These are phyloP conservation scores for Haplosporangium sp. DNA, from an alignment of 371 early-diverging fungal genomes.

Conservation along the genomic window DNA sequence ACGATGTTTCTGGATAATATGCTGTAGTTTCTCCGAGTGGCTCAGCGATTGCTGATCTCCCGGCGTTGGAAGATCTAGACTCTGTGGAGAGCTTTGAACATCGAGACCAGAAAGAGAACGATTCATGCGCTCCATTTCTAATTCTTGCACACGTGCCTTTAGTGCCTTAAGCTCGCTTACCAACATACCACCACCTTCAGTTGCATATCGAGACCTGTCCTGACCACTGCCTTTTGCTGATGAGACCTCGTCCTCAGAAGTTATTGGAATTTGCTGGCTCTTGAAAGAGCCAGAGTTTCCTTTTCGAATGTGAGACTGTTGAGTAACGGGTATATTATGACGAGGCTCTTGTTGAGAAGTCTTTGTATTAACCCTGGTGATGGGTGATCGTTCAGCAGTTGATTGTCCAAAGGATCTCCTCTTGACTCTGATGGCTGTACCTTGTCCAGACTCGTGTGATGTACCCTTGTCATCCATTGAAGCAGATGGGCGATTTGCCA, in stretches of 20 bases:
- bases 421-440: conserved; percentile 17
- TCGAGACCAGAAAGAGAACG: conserved; percentile 29
- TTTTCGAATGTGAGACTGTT: conserved; percentile 8
- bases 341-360: conserved; percentile 15
- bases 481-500: neutral
- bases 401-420: conserved; percentile 25
- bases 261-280: conserved; percentile 14
- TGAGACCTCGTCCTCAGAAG: conserved; percentile 43
- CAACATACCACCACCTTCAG: conserved; percentile 21
- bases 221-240: conserved; percentile 2
- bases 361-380: conserved; percentile 16
- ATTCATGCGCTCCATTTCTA: conserved; percentile 49
- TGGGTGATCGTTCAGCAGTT: conserved; percentile 5
- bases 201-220: conserved; percentile 17
- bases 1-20: conserved; percentile 15
- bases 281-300: conserved; percentile 30
- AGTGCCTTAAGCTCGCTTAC: conserved; percentile 47
- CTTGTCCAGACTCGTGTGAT: neutral
- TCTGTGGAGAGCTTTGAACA: conserved; percentile 19
- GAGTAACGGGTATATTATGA: conserved; percentile 6
- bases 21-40: conserved; percentile 27
- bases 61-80: neutral
- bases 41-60: conserved; percentile 10
- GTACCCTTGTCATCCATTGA: neutral
- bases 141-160: conserved; percentile 47